Evolutionary conservation across 2,329 filamentous ascomycete species (phyloP), one percentile per base, ranked within the genome.

Genomic region (Microdochium nivale): DNA sequence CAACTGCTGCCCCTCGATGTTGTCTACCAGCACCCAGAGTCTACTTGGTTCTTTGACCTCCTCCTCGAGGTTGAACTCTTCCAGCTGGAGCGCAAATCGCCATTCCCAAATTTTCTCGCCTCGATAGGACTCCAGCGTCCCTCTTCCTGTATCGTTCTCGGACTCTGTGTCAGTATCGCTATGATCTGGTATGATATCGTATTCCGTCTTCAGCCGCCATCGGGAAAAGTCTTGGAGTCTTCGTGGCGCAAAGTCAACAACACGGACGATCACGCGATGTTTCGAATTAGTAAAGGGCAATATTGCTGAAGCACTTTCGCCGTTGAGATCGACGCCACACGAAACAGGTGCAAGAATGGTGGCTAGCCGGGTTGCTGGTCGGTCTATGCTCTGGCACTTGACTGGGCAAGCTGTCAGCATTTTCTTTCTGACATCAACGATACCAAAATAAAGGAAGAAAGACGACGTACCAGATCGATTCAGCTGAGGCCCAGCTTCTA

Each of bases 31-130:
- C 2, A 87, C 78, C 75, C 86, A 89, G 49, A 91, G 63, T 25
- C 74, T 73, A 7, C 76, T 63, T 14, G 71, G 76, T 14, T 65
- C 59, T 24, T 44, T 23, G 32, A 64, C 59, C n/a, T 61, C 58
- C 46, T 58, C 56, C 44, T 60, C 64, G 3, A 70, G 62, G 30
- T 70, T 65, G 0, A 79, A 83, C 56, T 91, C 88, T 66, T 95
- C 87, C 1, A 96, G 79, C 13, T 87, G 75, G 24, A 97, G 75
- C 23, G 80, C 81, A 67, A 96, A 96, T 14, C 80, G 78, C 91
- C 91, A 96, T 65, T 94, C 83, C 87, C 89, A 96, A 8, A 65
- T 61, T 13, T 57, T 63, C 5, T 56, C 35, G n/a, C 57, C 54
- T 1, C 63, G 46, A n/a, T 60, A 63, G 3, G 58, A 57, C 25